Percentiles rank a stretch among this genome's conserved stretches.
Conservation (phyloP, 768 basidiomycete species). For the Lactifluus subvellereus region DNA sequence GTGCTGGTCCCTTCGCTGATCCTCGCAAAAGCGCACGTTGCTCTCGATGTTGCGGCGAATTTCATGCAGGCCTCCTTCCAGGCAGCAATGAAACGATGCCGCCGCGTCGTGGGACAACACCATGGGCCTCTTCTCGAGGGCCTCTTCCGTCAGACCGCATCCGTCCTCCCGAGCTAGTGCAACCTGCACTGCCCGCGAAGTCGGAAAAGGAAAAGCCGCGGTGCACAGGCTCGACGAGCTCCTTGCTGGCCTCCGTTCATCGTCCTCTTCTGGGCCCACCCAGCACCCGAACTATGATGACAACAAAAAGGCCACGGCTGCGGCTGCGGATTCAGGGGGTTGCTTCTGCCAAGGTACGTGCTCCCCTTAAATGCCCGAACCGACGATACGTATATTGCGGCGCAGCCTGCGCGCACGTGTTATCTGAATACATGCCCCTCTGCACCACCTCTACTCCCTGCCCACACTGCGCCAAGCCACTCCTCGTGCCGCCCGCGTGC, state of each 20-base stretch:
- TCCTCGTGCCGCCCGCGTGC: slow-evolving; percentile 3
- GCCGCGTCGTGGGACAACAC: slow-evolving; percentile 2
- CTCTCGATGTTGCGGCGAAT: too few relatives aligned
- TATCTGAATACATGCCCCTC: slow-evolving; percentile 21
- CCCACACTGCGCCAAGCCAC: slow-evolving; percentile 11
- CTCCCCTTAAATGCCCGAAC: neutral
- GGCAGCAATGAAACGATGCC: slow-evolving; percentile 3
- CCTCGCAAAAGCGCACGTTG: too few relatives aligned
- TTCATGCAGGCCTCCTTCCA: too few relatives aligned
- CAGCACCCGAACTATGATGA: neutral
- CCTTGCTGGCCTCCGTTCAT: neutral
- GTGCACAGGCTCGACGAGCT: slow-evolving; percentile 22
- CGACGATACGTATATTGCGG: neutral
- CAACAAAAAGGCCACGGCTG: neutral
- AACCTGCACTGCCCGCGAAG: neutral
- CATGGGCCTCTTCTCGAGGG: slow-evolving; percentile 2
- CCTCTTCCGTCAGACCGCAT: slow-evolving; percentile 10
- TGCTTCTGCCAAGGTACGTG: slow-evolving; percentile 24
- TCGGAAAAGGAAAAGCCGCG: slow-evolving; percentile 7
- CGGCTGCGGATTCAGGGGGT: neutral
- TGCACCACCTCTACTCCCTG: slow-evolving; percentile 16
- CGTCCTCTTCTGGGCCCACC: neutral
- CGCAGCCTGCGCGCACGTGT: slow-evolving; percentile 20
- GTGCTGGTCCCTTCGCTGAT: too few relatives aligned
- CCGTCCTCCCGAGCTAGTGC: neutral